phyloP scores from a whole-genome alignment of 108 stramenopile genomes.

The Bacterosira constricta region DNA sequence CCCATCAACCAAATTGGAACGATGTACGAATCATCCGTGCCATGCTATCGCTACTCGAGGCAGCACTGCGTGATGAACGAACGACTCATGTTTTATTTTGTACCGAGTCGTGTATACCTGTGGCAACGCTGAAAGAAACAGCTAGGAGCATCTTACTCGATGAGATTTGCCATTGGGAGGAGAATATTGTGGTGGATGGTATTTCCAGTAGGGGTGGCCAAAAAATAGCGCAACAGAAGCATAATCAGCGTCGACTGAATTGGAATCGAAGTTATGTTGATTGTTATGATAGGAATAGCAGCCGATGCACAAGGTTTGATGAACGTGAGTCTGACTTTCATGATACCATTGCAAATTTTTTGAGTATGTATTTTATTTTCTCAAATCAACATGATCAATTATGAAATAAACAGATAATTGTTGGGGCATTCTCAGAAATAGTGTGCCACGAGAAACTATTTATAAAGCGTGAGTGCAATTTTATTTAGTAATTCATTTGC shows the following conservation, averaged over 20 bases:
- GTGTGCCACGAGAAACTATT: constrained; percentile 43
- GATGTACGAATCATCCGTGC: constrained; percentile 54
- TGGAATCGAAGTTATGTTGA: constrained; percentile 51
- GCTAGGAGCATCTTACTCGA: constrained; percentile 31
- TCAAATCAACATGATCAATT: neutral
- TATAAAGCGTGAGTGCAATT: constrained; percentile 45
- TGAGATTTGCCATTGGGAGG: constrained; percentile 33
- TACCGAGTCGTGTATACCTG: constrained; percentile 57
- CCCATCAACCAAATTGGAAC: constrained; percentile 56
- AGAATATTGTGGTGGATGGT: neutral
- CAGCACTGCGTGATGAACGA: constrained; percentile 24
- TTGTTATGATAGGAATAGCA: constrained; percentile 37
- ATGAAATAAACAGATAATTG: constrained; percentile 32
- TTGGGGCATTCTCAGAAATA: constrained; percentile 39
- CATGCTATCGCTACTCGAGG: constrained; percentile 49
- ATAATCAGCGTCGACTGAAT: neutral
- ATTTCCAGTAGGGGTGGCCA: neutral
- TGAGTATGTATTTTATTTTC: neutral
- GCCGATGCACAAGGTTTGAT: constrained; percentile 56
- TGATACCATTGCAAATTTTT: neutral
- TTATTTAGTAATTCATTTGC: neutral
- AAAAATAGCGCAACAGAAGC: neutral
- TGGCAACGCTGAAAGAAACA: constrained; percentile 41
- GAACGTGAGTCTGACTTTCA: constrained; percentile 40
- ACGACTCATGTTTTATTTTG: constrained; percentile 57